Base-by-base conservation (phyloP, 208 protist species). In the Vickermania spadyakhi region DNA sequence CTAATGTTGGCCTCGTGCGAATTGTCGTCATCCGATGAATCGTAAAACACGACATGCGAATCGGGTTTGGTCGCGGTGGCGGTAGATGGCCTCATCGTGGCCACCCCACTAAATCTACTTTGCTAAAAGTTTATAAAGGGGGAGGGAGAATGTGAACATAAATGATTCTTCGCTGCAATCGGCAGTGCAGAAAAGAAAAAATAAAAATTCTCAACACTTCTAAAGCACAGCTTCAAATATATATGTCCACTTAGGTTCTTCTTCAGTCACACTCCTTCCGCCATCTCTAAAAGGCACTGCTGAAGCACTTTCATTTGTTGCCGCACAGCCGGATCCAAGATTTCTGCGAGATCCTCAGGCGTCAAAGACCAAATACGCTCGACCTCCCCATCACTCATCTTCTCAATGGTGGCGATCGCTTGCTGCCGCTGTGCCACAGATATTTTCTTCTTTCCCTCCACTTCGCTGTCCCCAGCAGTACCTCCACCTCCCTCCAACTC, bases 301-400 rank as follows among this genome's bases (percentile, higher is more conserved):
- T 79, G 81, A 49, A 94, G 60, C 29, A 89, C 55, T 31, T 72
- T 56, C 29, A 94, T 65, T 61, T 94, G 87, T 59, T 77, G 52
- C 28, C 83, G 77, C 60, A 88, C 74, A 13, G 49, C 72, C 52
- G 63, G 42, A 45, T 91, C 81, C 1, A 81, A 63, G 45, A 91
- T 77, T 58, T 68, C 60, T 7, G 74, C 77, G 7, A 94, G 67
- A 50, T 91, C 82, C 23, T 42, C 73, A 42, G 79, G 72, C 2
- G 77, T 84, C 74, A 94, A 77, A 0, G 62, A 70, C 13, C 83
- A 52, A 28, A 94, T 81, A 11, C 79, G 73, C 57, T 88, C 78
- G 22, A 92, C 77, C 18, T 94, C 88, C 28, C 83, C 79, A 58
- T 91, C 80, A 57, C 75, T 87, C 64, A 94, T 81, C 49, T 67